A percentile compares a stretch with the other conserved stretches of the same genome.
Evolutionary conservation across 2,329 filamentous ascomycete genomes (phyloP).

Genomic region (Dothistroma pini): DNA sequence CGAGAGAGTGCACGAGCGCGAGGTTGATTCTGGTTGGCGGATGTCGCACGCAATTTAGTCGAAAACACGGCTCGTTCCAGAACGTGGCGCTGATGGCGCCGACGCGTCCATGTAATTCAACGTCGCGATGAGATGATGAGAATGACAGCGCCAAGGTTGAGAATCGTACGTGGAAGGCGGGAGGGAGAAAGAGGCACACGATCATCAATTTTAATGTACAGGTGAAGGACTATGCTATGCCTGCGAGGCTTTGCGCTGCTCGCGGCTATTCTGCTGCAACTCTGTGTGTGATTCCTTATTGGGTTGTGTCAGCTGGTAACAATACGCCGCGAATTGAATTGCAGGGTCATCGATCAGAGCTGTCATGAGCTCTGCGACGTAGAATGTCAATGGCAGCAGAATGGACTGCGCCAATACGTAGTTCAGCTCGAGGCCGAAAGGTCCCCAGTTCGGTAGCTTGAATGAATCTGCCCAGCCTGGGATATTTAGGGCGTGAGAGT

Average conservation of each 20-base stretch:
- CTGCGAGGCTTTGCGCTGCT: constrained; percentile 7
- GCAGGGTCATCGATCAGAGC: constrained; percentile 57
- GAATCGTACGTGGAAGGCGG: not conserved
- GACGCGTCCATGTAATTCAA: not conserved
- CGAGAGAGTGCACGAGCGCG: not conserved
- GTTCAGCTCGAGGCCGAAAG: constrained; percentile 56
- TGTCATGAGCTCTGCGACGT: constrained; percentile 56
- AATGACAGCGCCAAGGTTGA: not conserved
- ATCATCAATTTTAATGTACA: not conserved
- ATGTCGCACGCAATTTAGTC: not conserved
- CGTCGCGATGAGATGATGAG: not conserved
- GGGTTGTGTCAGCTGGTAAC: constrained; percentile 9
- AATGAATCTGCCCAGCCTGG: constrained; percentile 57
- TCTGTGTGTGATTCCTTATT: not conserved
- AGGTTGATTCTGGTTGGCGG: not conserved
- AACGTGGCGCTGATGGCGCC: not conserved
- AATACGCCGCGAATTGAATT: constrained; percentile 48
- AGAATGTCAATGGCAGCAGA: constrained; percentile 57
- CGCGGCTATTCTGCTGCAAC: not conserved
- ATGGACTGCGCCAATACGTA: constrained; percentile 60
- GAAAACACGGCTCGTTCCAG: not conserved
- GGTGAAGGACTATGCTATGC: not conserved
- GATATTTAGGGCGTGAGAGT: constrained; percentile 50
- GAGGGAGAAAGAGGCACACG: not conserved
- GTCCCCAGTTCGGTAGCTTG: constrained; percentile 53